Base-by-base conservation (phyloP, 495 filamentous ascomycete genomes). In the Sordaria brevicollis region DNA sequence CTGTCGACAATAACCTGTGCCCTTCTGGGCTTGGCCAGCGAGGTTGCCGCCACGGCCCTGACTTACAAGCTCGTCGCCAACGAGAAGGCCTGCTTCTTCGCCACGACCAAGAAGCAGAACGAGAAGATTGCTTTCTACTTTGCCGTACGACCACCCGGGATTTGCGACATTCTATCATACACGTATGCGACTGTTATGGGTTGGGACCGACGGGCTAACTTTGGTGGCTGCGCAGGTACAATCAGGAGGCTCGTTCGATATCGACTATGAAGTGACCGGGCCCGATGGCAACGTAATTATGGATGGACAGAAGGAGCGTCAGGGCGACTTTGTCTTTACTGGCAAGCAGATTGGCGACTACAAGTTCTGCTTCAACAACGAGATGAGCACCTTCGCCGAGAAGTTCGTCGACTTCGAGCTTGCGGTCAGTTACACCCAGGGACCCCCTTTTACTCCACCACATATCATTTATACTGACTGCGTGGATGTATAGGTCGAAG, bases 351-450 rank as follows among this genome's bases (percentile, higher is more conserved):
- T 88, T n/a, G 96, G 96, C 65, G 95, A 98, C 75, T 98, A 98
- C 82, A 87, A 88, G 68, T 97, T 98, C 81, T 99, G 96, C 86
- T 98, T 99, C 84, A 90, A 95, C 82, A 99, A 98, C 76, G 92
- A 96, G 75, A 97, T 98, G 92, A 95, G 92, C 74, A 98, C 94
- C 3, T 97, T 95, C 75, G 89, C 94, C 29, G 96, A 99, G 83
- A 99, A 99, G 82, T 89, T 94, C 81, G 94, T 99, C 67, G 95
- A 99, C 78, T 98, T 99, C 77, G 96, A 99, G 83, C 97, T 99
- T 78, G 87, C 95, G 73, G 95, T 97, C 83, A 71, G 91, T 82
- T 35, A 35, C 38, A 49, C 29, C 67, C 70, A 71, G 41, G 57
- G 29, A 15, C 36, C 66, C 8, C 67, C 69, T 67, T 17, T 57